Evolutionary conservation across 306 rosid species (phyloP).

Genomic region (Vigna mungo): DNA sequence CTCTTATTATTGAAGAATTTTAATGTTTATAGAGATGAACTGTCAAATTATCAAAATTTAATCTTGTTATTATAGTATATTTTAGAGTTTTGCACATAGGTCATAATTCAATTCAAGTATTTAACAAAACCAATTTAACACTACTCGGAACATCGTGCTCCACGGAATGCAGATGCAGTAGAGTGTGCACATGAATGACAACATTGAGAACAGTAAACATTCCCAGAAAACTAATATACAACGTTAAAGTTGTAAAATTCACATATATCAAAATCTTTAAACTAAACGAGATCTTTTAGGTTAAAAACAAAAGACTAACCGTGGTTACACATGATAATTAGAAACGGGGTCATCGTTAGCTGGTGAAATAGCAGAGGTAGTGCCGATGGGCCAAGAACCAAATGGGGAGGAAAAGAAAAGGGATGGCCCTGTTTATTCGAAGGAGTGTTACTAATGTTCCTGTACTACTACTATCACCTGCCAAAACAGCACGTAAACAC

Average conservation of each 20-base stretch:
- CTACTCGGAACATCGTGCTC: too few species aligned
- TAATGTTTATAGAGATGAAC: too few species aligned
- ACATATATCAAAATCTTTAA: background rate
- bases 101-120: too few species aligned
- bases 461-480: background rate
- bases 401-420: background rate
- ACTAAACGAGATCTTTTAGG: background rate
- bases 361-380: background rate
- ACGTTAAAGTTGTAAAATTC: background rate
- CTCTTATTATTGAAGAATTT: too few species aligned
- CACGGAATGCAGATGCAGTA: background rate
- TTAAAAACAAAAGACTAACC: too few species aligned
- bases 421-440: background rate
- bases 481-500: constrained; percentile 2
- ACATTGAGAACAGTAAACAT: constrained; percentile 8
- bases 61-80: too few species aligned
- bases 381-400: background rate
- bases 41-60: too few species aligned
- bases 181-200: constrained; percentile 13
- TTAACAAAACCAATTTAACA: too few species aligned
- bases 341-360: background rate
- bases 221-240: background rate
- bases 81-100: too few species aligned
- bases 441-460: background rate
- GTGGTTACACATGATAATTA: background rate